phyloP scores from a whole-genome alignment of 2,329 filamentous ascomycete species.

The Trematosphaeria pertusa region DNA sequence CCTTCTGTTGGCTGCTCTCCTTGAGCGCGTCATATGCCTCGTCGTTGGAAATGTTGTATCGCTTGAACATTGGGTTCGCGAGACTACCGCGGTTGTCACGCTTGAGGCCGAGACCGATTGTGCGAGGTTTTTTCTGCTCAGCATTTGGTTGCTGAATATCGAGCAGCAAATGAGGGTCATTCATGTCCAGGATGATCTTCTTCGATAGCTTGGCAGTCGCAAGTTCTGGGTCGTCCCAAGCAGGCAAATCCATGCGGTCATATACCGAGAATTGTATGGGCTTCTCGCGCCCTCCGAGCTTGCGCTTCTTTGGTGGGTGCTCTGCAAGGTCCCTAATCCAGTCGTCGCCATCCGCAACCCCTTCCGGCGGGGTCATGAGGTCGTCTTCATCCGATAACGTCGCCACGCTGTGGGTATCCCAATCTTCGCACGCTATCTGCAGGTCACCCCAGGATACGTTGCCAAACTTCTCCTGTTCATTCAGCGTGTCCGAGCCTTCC shows the following conservation, averaged over 20 bases:
- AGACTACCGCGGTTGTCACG: constrained; percentile 73
- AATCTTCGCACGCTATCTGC: constrained; percentile 85
- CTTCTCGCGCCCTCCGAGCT: constrained; percentile 48
- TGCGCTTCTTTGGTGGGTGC: constrained; percentile 71
- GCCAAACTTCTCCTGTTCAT: constrained; percentile 71
- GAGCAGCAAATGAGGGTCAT: constrained; percentile 85
- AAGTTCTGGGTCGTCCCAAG: constrained; percentile 81
- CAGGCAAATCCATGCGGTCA: constrained; percentile 56
- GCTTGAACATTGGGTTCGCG: constrained; percentile 74
- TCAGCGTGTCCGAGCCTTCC: constrained; percentile 58
- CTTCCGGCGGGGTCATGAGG: constrained; percentile 35
- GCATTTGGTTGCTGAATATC: constrained; percentile 75
- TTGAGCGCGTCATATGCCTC: constrained; percentile 95
- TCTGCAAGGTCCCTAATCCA: constrained; percentile 42
- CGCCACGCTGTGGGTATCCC: constrained; percentile 65
- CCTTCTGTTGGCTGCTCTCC: constrained; percentile 95
- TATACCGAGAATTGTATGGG: constrained; percentile 44
- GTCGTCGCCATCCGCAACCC: constrained; percentile 32
- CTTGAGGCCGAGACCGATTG: constrained; percentile 62
- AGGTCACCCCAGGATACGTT: constrained; percentile 82
- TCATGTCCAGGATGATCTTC: constrained; percentile 82
- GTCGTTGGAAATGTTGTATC: constrained; percentile 97
- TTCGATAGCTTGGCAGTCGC: constrained; percentile 76
- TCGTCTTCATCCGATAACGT: constrained; percentile 38
- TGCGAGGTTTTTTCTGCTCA: constrained; percentile 64